Base-by-base conservation (phyloP, 371 early-diverging fungal species). In the Mucor irregularis region DNA sequence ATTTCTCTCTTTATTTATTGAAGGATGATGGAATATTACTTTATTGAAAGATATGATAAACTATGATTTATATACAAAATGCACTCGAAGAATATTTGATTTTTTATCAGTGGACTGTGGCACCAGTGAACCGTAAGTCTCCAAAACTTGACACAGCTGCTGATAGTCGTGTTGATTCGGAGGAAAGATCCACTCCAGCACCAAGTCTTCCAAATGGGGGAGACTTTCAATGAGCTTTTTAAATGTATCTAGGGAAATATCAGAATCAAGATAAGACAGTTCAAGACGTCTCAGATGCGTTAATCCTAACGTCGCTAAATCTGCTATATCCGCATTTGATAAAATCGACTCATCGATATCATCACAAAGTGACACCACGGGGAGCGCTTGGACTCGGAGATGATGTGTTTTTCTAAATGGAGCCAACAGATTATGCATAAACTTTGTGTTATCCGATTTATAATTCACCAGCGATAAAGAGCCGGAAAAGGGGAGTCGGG, bases 291-390 rank as follows among this genome's bases (percentile, higher is more conserved):
- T 31, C 3, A 69, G 22, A 25, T 52, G 30, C 3, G 22, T 38
- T 2, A 66, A 10, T 0, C 44, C 54, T 10, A 66, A 28, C 3
- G 42, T 39, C 4, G 58, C 49, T 17, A 69, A 29, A 1, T 52
- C 40, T n/a, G 19, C 22, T 4, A 69, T 56, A 17, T 69, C 70
- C 5, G 49, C 38, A 5, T 65, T 43, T 7, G 55, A 53, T 21
- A 69, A 43, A 3, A 69, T 51, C 5, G 66, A 66, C 25, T 62
- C 66, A 35, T 69, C 66, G 21, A 69, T 47, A 16, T 66, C 59
- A 14, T 66, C 70, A 38, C 66, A 66, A 3, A 65, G 51, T 2
- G 66, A 66, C 0, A 66, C 28, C 17, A 62, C 53, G 2, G 62
- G 70, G 10, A 59, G 33, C 0, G 62, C 52, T 9, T 56, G 42